phyloP scores from a whole-genome alignment of 139 green algal genomes.

The Pleodorina starrii region DNA sequence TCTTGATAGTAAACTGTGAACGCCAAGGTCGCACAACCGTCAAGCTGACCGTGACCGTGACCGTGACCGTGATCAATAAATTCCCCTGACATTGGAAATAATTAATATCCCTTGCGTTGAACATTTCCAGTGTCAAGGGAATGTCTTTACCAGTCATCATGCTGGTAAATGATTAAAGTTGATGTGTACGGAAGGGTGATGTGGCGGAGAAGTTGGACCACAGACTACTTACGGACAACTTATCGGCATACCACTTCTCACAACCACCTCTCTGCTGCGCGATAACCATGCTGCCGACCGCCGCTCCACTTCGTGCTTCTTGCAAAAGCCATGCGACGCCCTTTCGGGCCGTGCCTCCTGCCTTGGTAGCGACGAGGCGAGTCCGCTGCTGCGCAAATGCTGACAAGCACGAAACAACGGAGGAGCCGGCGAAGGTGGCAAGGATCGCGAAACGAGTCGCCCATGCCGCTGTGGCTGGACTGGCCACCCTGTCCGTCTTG shows the following conservation, averaged over 20 bases:
- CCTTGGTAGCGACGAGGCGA: background rate
- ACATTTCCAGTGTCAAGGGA: no score
- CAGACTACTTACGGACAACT: background rate
- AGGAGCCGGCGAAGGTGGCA: background rate
- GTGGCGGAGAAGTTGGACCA: background rate
- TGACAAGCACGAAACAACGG: background rate
- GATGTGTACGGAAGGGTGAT: background rate
- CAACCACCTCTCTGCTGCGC: background rate
- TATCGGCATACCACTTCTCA: background rate
- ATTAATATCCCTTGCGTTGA: no score
- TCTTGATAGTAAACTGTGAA: no score
- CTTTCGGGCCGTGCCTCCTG: background rate
- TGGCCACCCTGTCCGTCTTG: background rate
- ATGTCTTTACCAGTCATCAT: no score
- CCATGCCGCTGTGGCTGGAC: background rate
- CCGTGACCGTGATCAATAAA: no score
- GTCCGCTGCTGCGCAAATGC: background rate
- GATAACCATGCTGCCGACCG: background rate
- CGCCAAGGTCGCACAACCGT: no score
- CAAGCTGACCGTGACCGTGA: no score
- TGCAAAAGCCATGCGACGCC: background rate
- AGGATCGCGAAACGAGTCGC: background rate
- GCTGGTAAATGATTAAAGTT: no score
- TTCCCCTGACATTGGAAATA: no score
- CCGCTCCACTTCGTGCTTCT: background rate